Evolutionary conservation across 169 alveolate genomes (phyloP).

Genomic region (Plasmodium berghei): DNA sequence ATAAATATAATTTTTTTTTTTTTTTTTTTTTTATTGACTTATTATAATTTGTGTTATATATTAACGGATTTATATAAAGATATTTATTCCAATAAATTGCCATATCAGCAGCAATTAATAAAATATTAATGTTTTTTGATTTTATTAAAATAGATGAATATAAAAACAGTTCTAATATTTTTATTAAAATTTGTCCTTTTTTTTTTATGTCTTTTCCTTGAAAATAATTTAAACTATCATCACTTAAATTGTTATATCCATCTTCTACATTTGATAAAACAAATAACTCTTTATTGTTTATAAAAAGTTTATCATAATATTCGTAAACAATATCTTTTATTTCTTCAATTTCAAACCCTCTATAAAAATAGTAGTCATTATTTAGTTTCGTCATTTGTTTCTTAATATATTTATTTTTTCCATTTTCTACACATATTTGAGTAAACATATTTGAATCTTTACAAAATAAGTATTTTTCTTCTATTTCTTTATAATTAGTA

Average conservation of each 20-base stretch:
- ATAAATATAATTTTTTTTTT: background rate
- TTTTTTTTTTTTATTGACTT: background rate
- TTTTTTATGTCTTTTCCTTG: conserved; percentile 8
- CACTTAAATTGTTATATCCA: background rate
- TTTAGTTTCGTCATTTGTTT: background rate
- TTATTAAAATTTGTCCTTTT: conserved; percentile 15
- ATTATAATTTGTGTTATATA: background rate
- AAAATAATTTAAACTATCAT: conserved; percentile 4
- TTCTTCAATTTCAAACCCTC: conserved; percentile 56
- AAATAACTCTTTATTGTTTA: conserved; percentile 1
- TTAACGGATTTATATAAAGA: conserved; percentile 24
- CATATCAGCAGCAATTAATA: conserved; percentile 53
- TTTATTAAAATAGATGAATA: conserved; percentile 33
- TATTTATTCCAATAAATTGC: conserved; percentile 36
- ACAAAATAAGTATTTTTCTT: background rate
- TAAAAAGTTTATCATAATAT: conserved; percentile 22
- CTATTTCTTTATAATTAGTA: conserved; percentile 38
- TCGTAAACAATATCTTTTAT: conserved; percentile 12
- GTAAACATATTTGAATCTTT: background rate
- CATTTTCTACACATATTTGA: background rate
- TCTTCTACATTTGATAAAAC: background rate
- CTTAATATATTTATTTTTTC: background rate
- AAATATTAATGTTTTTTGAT: conserved; percentile 35
- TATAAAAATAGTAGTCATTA: conserved; percentile 43
- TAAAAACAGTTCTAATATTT: conserved; percentile 31